These are phyloP conservation scores for Chaetoscypha palmicola DNA, from an alignment of 2,329 filamentous ascomycete genomes.

Conservation along the genomic window DNA sequence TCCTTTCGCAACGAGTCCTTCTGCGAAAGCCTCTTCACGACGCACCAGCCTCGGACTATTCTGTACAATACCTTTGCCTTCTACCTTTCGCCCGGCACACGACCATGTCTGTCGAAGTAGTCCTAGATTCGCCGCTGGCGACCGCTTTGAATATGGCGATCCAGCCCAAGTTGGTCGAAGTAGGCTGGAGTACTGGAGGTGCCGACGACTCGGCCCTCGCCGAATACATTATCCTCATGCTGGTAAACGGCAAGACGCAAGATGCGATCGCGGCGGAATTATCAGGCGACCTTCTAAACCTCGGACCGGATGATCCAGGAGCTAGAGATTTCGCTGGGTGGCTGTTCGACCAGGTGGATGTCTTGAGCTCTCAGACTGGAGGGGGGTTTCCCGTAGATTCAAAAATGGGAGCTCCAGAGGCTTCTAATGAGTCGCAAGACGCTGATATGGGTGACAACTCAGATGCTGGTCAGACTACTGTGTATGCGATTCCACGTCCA, in stretches of 20 bases:
- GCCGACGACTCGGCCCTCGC: constrained; percentile 72
- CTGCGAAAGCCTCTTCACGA: background rate
- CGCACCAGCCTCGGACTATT: constrained; percentile 8
- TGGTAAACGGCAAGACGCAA: constrained; percentile 89
- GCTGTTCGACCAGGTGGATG: constrained; percentile 83
- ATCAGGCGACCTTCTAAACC: constrained; percentile 74
- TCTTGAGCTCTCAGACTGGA: constrained; percentile 57
- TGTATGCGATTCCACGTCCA: constrained; percentile 50
- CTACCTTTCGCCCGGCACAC: constrained; percentile 11
- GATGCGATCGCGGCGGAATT: constrained; percentile 84
- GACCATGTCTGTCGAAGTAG: constrained; percentile 71
- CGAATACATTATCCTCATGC: constrained; percentile 96
- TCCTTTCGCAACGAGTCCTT: background rate
- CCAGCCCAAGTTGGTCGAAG: constrained; percentile 84
- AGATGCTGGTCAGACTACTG: constrained; percentile 44
- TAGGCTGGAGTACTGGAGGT: constrained; percentile 81
- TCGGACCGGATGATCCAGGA: constrained; percentile 75
- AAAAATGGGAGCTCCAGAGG: constrained; percentile 51
- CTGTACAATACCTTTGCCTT: constrained; percentile 7
- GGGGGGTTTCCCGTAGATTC: constrained; percentile 20
- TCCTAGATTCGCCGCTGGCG: constrained; percentile 74
- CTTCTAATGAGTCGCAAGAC: constrained; percentile 46
- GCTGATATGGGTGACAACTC: constrained; percentile 62
- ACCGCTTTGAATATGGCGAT: constrained; percentile 76
- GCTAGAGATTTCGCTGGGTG: constrained; percentile 80